phyloP scores from a whole-genome alignment of 1,284 basidiomycete genomes.

The Anthracocystis walkeri region DNA sequence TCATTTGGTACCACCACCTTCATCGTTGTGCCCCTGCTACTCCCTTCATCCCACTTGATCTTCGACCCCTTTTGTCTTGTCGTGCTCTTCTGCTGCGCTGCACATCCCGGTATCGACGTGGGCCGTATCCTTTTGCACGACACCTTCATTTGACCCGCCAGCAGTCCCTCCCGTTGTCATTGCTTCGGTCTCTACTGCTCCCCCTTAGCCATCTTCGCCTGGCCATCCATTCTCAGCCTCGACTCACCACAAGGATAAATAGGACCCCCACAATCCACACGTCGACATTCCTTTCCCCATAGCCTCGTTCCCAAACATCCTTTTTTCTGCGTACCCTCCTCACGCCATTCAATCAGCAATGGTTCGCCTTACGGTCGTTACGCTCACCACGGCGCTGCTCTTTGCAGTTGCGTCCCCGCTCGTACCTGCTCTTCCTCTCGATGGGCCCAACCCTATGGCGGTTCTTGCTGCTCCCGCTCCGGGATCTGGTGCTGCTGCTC shows the following conservation, averaged over 20 bases:
- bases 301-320: background rate
- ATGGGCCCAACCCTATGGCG: background rate
- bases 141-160: no score
- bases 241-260: background rate
- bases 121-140: no score
- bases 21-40: no score
- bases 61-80: no score
- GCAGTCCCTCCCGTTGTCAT: no score
- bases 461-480: background rate
- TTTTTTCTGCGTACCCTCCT: background rate
- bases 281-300: background rate
- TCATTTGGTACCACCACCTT: no score
- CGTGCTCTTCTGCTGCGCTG: no score
- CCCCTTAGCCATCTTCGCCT: no score
- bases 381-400: conserved; percentile 21
- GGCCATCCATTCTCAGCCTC: no score
- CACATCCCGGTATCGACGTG: no score
- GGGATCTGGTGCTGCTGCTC: background rate
- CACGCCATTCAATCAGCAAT: background rate
- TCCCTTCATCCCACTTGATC: no score
- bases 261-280: background rate
- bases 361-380: conserved; percentile 15
- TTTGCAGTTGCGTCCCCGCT: conserved; percentile 10
- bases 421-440: conserved; percentile 12
- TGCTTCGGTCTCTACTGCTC: no score